Percentiles rank a stretch among this genome's conserved stretches.
These are phyloP conservation scores for Salix koriyanagi DNA, from an alignment of 345 rosid genomes.

Conservation along the genomic window DNA sequence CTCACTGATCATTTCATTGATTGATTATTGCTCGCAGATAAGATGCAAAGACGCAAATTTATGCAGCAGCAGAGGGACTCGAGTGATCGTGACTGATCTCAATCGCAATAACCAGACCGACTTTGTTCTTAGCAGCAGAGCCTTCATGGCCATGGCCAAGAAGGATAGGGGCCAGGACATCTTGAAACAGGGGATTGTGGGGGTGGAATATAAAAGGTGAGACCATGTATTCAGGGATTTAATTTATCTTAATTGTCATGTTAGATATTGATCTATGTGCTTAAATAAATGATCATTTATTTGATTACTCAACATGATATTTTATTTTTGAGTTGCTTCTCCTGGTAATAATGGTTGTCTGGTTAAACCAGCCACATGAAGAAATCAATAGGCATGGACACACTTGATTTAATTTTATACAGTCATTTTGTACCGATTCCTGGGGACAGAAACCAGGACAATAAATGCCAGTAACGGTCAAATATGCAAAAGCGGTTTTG, in stretches of 20 bases:
- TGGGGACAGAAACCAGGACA: conserved; percentile 1
- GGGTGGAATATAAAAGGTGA: conserved; percentile 75
- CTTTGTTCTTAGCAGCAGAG: conserved; percentile 78
- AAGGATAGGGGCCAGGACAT: conserved; percentile 41
- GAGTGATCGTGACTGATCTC: conserved; percentile 65
- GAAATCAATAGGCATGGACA: not conserved
- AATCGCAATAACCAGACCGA: conserved; percentile 60
- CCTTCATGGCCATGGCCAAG: conserved; percentile 77
- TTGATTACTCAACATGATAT: not conserved
- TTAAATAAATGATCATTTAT: not conserved
- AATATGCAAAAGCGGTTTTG: not conserved
- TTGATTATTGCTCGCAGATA: conserved; percentile 35
- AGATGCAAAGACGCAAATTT: conserved; percentile 61
- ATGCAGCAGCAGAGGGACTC: conserved; percentile 61
- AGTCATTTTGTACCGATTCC: not conserved
- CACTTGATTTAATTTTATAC: not conserved
- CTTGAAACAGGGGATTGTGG: conserved; percentile 57
- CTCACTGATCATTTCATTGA: not conserved
- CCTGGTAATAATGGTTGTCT: not conserved
- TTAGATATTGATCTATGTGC: not conserved
- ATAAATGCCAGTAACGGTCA: conserved; percentile 35
- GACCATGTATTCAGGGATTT: not conserved
- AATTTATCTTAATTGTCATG: not conserved
- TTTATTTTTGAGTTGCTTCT: not conserved
- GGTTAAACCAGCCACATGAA: not conserved